These are phyloP conservation scores for Ploettnerulaceae sp. DNA, from an alignment of 2,329 filamentous ascomycete genomes.

Conservation along the genomic window DNA sequence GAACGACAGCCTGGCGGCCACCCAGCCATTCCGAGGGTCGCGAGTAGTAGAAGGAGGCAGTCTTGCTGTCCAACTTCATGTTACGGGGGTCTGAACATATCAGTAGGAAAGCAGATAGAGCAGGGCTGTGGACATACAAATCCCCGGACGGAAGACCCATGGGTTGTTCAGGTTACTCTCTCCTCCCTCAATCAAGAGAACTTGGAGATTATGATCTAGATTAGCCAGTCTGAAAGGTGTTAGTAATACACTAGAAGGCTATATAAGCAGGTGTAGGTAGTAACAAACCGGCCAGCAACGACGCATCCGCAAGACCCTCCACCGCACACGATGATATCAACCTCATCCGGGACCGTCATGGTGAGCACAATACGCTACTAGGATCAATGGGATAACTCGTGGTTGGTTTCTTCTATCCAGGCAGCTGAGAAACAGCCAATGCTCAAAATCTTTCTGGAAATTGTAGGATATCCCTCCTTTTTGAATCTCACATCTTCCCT, in stretches of 20 bases:
- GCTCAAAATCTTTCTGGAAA: not conserved
- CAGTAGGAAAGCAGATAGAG: slow-evolving; percentile 30
- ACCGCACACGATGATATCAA: slow-evolving; percentile 49
- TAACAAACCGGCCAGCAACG: slow-evolving; percentile 40
- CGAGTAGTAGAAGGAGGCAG: slow-evolving; percentile 71
- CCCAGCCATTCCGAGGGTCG: slow-evolving; percentile 49
- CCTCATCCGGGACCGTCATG: slow-evolving; percentile 36
- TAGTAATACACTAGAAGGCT: not conserved
- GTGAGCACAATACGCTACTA: slow-evolving; percentile 8
- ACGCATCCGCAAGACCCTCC: slow-evolving; percentile 45
- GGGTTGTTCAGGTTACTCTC: slow-evolving; percentile 48
- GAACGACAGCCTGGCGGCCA: slow-evolving; percentile 47
- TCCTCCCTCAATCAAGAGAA: slow-evolving; percentile 51
- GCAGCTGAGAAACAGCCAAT: slow-evolving; percentile 1
- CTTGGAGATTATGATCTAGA: slow-evolving; percentile 40
- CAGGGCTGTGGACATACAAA: slow-evolving; percentile 46
- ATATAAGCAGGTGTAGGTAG: not conserved
- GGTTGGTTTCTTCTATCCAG: slow-evolving; percentile 1
- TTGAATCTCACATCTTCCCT: slow-evolving; percentile 3
- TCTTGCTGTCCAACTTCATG: slow-evolving; percentile 43
- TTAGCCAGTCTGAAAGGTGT: slow-evolving; percentile 43
- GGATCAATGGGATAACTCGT: not conserved
- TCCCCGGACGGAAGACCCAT: slow-evolving; percentile 46
- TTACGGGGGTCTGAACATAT: slow-evolving; percentile 28
- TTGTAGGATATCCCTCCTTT: slow-evolving; percentile 1